Percentiles rank a stretch among this genome's conserved stretches.
Evolutionary conservation across 2,329 filamentous ascomycete genomes (phyloP).

Genomic region (Fusarium redolens): DNA sequence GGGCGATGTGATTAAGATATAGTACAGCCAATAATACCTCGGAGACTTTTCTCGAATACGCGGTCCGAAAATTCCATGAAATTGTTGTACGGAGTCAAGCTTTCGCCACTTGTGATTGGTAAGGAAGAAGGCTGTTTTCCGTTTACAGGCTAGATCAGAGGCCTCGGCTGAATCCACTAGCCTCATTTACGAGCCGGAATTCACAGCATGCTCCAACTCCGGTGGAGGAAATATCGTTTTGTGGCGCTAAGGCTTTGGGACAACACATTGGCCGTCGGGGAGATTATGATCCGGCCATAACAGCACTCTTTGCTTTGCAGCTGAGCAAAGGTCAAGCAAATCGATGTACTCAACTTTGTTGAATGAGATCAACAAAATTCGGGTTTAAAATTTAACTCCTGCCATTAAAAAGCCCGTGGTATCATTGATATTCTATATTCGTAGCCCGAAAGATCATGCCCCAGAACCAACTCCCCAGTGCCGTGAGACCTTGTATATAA

Average conservation of each 20-base stretch:
- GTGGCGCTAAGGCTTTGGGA: neutral
- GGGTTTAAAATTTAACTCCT: no score
- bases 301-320: no score
- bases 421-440: no score
- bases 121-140: neutral
- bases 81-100: no score
- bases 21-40: neutral
- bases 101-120: neutral
- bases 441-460: no score
- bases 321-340: no score
- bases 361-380: no score
- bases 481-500: no score
- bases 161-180: neutral
- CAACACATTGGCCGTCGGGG: neutral
- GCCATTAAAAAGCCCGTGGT: no score
- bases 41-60: neutral
- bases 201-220: neutral
- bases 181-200: neutral
- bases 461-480: no score
- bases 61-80: neutral
- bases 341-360: no score
- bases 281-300: neutral
- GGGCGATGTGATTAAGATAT: fast-evolving
- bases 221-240: neutral
- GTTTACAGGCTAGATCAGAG: neutral